Conservation (phyloP, 208 protist species). For the Leishmania tarentolae region DNA sequence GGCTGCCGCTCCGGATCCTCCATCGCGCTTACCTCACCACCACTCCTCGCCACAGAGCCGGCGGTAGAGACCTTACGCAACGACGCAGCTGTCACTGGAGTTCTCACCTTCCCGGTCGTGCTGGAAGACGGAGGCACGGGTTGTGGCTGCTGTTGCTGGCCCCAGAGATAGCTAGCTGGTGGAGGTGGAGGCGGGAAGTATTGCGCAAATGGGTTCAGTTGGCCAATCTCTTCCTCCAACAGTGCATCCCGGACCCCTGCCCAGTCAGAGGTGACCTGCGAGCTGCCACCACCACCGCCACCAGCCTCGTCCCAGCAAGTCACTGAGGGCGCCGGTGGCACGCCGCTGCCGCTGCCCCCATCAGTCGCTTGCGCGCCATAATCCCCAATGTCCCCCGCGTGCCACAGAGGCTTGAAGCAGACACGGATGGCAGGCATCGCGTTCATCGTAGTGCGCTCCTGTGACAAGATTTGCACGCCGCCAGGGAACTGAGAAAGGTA, state of each 20-base stretch:
- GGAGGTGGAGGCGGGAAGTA: constrained; percentile 52
- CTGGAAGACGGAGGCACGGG: not conserved
- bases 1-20: not conserved
- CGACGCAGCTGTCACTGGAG: constrained; percentile 15
- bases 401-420: constrained; percentile 47
- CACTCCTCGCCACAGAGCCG: not conserved
- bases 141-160: constrained; percentile 3
- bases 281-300: constrained; percentile 18
- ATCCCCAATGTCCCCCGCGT: constrained; percentile 9
- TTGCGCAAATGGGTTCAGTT: constrained; percentile 71
- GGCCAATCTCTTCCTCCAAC: constrained; percentile 69
- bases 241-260: constrained; percentile 29
- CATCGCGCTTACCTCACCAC: not conserved
- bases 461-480: constrained; percentile 46
- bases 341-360: constrained; percentile 11
- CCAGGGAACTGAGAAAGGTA: constrained; percentile 61
- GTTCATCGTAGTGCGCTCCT: constrained; percentile 54
- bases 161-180: constrained; percentile 34
- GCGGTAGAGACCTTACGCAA: constrained; percentile 4
- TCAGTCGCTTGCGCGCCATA: not conserved
- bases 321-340: not conserved
- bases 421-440: constrained; percentile 54
- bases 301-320: constrained; percentile 27
- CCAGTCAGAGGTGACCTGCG: constrained; percentile 50
- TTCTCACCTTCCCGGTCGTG: not conserved